These are phyloP conservation scores for Acer saccharum DNA, from an alignment of 345 rosid species.

Conservation along the genomic window DNA sequence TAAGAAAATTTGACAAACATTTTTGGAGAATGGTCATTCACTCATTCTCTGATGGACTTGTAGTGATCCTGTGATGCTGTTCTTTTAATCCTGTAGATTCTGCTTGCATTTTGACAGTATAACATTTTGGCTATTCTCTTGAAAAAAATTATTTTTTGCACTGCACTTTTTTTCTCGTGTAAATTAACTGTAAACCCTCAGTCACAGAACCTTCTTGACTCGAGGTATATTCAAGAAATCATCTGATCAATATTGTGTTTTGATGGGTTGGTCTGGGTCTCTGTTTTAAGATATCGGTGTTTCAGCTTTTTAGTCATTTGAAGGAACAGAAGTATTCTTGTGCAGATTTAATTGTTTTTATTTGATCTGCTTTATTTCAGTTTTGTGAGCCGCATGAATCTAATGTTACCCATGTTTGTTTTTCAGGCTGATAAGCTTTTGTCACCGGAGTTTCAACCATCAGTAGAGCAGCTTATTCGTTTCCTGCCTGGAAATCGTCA, in stretches of 20 bases:
- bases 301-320: background rate
- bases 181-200: background rate
- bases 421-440: slow-evolving; percentile 97
- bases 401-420: slow-evolving; percentile 35
- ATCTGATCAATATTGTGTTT: background rate
- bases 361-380: slow-evolving; percentile 9
- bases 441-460: slow-evolving; percentile 98
- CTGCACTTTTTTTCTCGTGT: background rate
- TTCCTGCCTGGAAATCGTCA: slow-evolving; percentile 88
- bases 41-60: background rate
- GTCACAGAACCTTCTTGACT: background rate
- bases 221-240: background rate
- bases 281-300: background rate
- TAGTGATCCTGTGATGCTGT: background rate
- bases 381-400: slow-evolving; percentile 24
- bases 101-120: background rate
- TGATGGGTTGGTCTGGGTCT: background rate
- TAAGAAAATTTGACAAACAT: background rate
- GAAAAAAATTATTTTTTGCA: background rate
- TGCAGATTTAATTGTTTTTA: background rate
- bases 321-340: background rate
- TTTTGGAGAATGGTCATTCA: background rate
- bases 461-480: slow-evolving; percentile 85
- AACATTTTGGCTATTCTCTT: background rate
- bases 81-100: background rate